Percentiles rank a stretch among this genome's conserved stretches.
These are phyloP conservation scores for Xylaria castorea DNA, from an alignment of 495 filamentous ascomycete genomes.

Conservation along the genomic window DNA sequence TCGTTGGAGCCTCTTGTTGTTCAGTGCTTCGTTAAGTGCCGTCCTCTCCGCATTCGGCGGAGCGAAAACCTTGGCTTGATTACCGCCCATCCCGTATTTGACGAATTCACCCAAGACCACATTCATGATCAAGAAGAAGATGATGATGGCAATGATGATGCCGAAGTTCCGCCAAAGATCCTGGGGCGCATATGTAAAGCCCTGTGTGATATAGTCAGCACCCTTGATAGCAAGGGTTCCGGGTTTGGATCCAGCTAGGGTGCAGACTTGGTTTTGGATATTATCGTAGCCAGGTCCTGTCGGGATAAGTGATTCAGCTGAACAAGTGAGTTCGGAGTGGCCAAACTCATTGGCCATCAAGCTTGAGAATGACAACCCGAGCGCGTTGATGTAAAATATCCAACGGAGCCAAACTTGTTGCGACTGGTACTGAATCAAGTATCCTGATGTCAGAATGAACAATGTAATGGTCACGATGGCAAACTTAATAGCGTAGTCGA, in stretches of 20 bases:
- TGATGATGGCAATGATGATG: conserved; percentile 71
- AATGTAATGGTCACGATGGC: conserved; percentile 77
- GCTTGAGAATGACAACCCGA: conserved; percentile 74
- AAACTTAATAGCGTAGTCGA: conserved; percentile 85
- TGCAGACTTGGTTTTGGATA: conserved; percentile 76
- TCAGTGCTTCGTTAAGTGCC: conserved; percentile 69
- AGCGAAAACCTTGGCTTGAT: conserved; percentile 74
- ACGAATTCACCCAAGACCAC: conserved; percentile 77
- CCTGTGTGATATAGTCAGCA: conserved; percentile 64
- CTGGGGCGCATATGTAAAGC: conserved; percentile 65
- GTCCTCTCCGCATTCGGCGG: conserved; percentile 75
- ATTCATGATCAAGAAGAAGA: conserved; percentile 72
- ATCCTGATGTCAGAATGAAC: conserved; percentile 79
- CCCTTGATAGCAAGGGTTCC: conserved; percentile 67
- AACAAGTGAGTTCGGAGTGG: conserved; percentile 66
- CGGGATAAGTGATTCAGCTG: conserved; percentile 68
- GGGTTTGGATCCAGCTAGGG: conserved; percentile 69
- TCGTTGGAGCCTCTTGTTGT: conserved; percentile 60
- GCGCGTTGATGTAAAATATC: conserved; percentile 82
- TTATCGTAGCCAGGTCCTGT: conserved; percentile 67
- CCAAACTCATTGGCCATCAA: conserved; percentile 88
- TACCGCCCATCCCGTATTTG: conserved; percentile 77
- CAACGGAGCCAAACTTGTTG: conserved; percentile 78
- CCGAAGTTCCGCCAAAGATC: conserved; percentile 81
- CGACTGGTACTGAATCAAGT: conserved; percentile 75